These are phyloP conservation scores for Sclerotiophoma versabilis DNA, from an alignment of 2,329 filamentous ascomycete genomes.

Conservation along the genomic window DNA sequence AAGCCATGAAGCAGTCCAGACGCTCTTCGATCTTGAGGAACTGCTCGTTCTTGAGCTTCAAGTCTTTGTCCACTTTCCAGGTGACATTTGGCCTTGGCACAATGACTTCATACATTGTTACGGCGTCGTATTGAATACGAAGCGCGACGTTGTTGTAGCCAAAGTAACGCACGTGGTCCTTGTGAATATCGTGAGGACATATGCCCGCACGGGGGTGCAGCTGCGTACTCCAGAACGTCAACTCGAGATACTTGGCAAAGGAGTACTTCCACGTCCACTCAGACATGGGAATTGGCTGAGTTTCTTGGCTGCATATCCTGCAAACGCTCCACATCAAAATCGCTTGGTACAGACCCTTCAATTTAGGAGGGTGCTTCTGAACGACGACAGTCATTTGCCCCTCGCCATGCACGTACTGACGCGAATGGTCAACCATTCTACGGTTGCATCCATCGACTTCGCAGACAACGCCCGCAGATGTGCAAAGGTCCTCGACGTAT, in stretches of 20 bases:
- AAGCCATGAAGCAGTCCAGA: conserved; percentile 85
- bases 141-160: conserved; percentile 85
- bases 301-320: conserved; percentile 89
- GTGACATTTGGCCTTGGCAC: conserved; percentile 89
- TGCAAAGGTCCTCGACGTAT: conserved; percentile 90
- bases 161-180: conserved; percentile 92
- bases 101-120: conserved; percentile 92
- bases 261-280: conserved; percentile 97
- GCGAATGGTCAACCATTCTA: conserved; percentile 89
- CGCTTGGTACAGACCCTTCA: conserved; percentile 71
- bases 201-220: conserved; percentile 75
- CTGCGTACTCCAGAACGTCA: conserved; percentile 93
- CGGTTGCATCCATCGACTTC: conserved; percentile 84
- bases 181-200: conserved; percentile 91
- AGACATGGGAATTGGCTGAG: conserved; percentile 89
- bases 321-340: conserved; percentile 99
- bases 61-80: conserved; percentile 96
- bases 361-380: conserved; percentile 73
- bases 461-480: conserved; percentile 77
- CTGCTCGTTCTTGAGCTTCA: conserved; percentile 91
- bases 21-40: conserved; percentile 82
- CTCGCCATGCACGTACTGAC: conserved; percentile 96
- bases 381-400: conserved; percentile 92
- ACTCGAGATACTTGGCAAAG: conserved; percentile 96
- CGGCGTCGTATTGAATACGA: conserved; percentile 89